Evolutionary conservation across 345 rosid genomes (phyloP).

Genomic region (Ceriops decandra): DNA sequence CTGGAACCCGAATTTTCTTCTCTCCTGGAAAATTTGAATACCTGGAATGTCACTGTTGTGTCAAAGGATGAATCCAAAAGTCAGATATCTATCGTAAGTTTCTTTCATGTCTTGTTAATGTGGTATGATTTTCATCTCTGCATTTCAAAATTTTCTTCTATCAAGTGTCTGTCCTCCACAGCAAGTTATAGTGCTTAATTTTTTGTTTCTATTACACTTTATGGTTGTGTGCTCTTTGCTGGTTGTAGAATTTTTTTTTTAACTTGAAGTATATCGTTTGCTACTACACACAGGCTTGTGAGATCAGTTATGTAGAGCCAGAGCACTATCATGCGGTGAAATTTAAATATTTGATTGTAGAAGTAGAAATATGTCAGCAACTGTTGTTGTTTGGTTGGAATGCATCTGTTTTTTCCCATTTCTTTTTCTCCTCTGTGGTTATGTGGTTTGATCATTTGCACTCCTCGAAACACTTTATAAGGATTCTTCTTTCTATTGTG

Average conservation of each 20-base stretch:
- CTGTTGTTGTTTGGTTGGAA: background rate
- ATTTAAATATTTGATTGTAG: too few relatives aligned
- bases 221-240: background rate
- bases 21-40: conserved; percentile 55
- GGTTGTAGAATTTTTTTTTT: background rate
- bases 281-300: too few relatives aligned
- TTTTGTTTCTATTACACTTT: background rate
- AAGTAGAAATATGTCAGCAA: too few relatives aligned
- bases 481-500: background rate
- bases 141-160: background rate
- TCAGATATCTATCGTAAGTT: conserved; percentile 68
- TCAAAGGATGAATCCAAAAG: conserved; percentile 76
- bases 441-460: too few relatives aligned
- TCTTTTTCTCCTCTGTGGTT: background rate
- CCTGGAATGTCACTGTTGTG: conserved; percentile 57
- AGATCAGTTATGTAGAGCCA: too few relatives aligned
- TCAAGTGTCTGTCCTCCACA: background rate
- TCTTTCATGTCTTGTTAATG: background rate
- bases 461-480: too few relatives aligned
- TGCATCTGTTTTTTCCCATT: too few relatives aligned
- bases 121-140: background rate
- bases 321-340: too few relatives aligned
- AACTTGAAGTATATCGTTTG: background rate
- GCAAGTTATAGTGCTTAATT: background rate
- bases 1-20: conserved; percentile 40